Conservation (phyloP, 1,139 yeast species). For the Chernovozyma aurita region DNA sequence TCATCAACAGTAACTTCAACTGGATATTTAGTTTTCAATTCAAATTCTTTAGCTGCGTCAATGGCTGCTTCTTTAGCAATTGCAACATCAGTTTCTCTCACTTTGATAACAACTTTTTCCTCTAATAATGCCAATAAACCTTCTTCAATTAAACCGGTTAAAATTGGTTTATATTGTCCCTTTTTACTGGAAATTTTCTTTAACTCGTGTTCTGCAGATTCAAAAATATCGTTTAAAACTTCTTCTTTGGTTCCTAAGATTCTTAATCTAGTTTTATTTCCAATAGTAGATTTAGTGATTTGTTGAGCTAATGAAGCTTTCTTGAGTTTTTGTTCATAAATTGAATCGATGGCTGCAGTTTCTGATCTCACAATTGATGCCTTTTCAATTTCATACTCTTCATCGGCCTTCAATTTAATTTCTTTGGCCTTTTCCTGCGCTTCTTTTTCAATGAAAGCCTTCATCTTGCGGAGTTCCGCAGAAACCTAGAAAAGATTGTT, state of each 20-base stretch:
- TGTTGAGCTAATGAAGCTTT: slow-evolving; percentile 92
- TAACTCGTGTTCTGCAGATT: slow-evolving; percentile 62
- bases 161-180: slow-evolving; percentile 60
- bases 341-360: slow-evolving; percentile 79
- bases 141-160: slow-evolving; percentile 80
- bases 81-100: slow-evolving; percentile 63
- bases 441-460: slow-evolving; percentile 96
- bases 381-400: slow-evolving; percentile 97
- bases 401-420: slow-evolving; percentile 92
- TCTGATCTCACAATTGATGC: slow-evolving; percentile 91
- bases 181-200: slow-evolving; percentile 44
- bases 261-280: slow-evolving; percentile 91
- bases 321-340: slow-evolving; percentile 79
- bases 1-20: slow-evolving; percentile 55
- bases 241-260: slow-evolving; percentile 84
- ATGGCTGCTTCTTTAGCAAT: slow-evolving; percentile 60
- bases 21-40: slow-evolving; percentile 50
- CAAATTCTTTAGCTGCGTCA: slow-evolving; percentile 61
- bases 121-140: slow-evolving; percentile 76
- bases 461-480: slow-evolving; percentile 96
- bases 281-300: slow-evolving; percentile 90
- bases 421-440: slow-evolving; percentile 99
- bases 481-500: slow-evolving; percentile 59
- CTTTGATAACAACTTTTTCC: slow-evolving; percentile 56
- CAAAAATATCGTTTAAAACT: slow-evolving; percentile 70